Base-by-base conservation (phyloP, 2,329 filamentous ascomycete species). In the Verticillium albo-atrum region DNA sequence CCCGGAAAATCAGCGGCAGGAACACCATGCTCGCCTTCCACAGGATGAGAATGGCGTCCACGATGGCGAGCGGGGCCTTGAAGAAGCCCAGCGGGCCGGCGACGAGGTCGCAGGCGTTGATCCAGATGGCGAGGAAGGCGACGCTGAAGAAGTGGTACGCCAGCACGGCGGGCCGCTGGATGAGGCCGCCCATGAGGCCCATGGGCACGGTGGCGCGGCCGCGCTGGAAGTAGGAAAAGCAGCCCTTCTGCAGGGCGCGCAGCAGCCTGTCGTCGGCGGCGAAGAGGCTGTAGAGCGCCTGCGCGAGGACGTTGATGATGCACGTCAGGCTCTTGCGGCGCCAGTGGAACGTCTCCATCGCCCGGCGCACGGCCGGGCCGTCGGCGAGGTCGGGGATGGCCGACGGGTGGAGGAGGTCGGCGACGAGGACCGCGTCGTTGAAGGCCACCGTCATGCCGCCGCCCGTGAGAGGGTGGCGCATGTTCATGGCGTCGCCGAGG, bases 361-460 rank as follows among this genome's bases (percentile, higher is more conserved):
- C 89, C 56, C 77, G 75, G 58, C 88, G 76, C 6, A 99, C 86
- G 42, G 84, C 81, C 2, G 74, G 72, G 3, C 84, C 83, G 74
- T 97, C 84, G 60, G 82, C 83, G 3, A 99, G 82, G 63, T 82
- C 78, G 4, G 90, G 88, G 0, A 97, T 82, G 7, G 77, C 75
- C 42, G 82, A 77, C 0, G 92, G 92, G 37, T 85, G 80, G 2
- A 99, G 84, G 25, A 97, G 79, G 9, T 89, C 82, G 1, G 89
- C 80, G 27, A 99, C 82, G 1, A 96, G 75, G 12, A 95, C 83
- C 1, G 91, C 93, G 70, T 99, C 95, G 76, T 94, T 96, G 74
- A 99, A 90, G 1, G 92, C 95, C 2, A 98, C 95, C 0, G 94
- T 98, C 95, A 99, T 99, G 67, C 95, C 95, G 65, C 95, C 95